Evolutionary conservation across 495 filamentous ascomycete species (phyloP), one percentile per base, ranked within the genome.

Genomic region (Elaphomyces granulatus): DNA sequence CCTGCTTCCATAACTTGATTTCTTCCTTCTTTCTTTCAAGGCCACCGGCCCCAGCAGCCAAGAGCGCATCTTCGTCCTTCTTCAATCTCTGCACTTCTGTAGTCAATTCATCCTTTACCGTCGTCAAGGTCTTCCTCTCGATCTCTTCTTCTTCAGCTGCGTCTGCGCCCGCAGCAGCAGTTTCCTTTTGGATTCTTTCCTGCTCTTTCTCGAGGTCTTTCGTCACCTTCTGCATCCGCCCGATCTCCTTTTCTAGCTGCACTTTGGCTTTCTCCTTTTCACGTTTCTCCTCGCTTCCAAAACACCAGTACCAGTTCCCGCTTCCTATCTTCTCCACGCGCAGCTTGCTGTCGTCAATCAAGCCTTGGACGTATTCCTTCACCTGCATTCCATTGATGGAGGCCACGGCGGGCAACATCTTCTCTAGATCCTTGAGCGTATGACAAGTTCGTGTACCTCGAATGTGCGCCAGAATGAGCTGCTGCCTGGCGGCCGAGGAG

Each of bases 241-340:
- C 68, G 49, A 70, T 54, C 41, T 84, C 80, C 37, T 61, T 57
- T 31, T 59, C 62, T 32, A 77, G 54, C 37, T 62, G 61, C 32
- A 54, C 61, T 37, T 80, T 48, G 32, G 60, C 50, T 9, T 45
- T 51, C 41, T 74, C 66, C 40, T 64, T 67, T 12, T 53, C 54
- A 31, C 68, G 68, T 54, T 70, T 75, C 43, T 74, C 76, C 28
- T 83, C 80, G 37, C 65, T 72, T 20, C 56, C 54, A 51, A 87
- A 87, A 43, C 65, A 69, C 81, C 81, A 87, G 61, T 83, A 86
- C 81, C 81, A 87, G 51, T 86, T 85, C 12, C 76, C 79, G 40
- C 68, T 80, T 41, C 81, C 81, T 49, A 87, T 85, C 60, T 84
- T 85, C 63, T 86, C 81, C 12, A 83, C 75, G 8, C 67, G 72